Base-by-base conservation (phyloP, 2,329 filamentous ascomycete species). In the Diaporthe velutina region DNA sequence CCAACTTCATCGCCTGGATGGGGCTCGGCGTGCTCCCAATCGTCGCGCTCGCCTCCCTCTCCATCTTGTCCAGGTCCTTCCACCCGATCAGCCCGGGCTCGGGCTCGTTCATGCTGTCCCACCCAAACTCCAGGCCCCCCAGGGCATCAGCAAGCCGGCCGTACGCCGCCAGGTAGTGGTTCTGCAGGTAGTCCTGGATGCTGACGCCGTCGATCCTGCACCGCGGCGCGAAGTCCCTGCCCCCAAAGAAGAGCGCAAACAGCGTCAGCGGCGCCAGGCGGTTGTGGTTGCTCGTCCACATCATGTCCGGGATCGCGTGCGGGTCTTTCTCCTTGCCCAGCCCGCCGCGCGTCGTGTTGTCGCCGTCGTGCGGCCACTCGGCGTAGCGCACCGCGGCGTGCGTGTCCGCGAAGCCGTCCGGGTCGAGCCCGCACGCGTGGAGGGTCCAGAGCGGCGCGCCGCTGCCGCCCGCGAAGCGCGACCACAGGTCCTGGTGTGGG, bases 241-340 rank as follows among this genome's bases (percentile, higher is more conserved):
- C 78, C 30, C 70, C 78, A 33, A 77, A 79, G 73, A 80, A 80
- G 17, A 80, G 74, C 1, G 78, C 73, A 48, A 79, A 80, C 10
- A 79, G 19, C 15, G 79, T 79, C 54, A 68, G 74, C 28, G 76
- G 60, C 5, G 76, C 77, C 5, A 80, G 72, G n/a, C 79, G 71
- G 74, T 76, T 80, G 67, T 79, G 76, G 58, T 80, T 80, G 9
- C 78, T 80, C n/a, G 77, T 79, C 79, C 78, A 80, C 77, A 79
- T 78, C 79, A 80, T 80, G 40, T 68, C 57, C 50, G 79, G 78
- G 38, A 76, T 78, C n/a, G 68, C 50, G 12, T 75, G 77, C n/a
- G 79, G 79, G 58, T 80, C 75, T 40, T 79, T 79, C 13, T 78
- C 74, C 40, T 73, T 60, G 19, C 54, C 54, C 4, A 40, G 33